Base-by-base conservation (phyloP, 1,284 basidiomycete genomes). In the Ustilago trichophora region DNA sequence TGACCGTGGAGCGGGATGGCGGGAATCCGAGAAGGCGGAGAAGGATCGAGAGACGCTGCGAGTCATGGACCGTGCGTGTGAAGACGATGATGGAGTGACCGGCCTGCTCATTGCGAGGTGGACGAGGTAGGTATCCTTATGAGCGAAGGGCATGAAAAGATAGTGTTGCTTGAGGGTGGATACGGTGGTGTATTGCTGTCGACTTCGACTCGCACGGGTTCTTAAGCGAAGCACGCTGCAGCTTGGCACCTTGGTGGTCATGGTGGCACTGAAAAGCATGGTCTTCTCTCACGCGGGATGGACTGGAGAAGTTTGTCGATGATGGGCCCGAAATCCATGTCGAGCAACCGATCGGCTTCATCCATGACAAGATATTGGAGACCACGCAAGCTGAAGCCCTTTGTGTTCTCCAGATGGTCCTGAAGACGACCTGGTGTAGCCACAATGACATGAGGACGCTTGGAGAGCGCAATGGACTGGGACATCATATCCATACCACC, bases 181-280 rank as follows among this genome's bases (percentile, higher is more conserved):
- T 41, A 98, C 96, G 8, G 96, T 98, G 74, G 94, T 92, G 83
- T 98, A 98, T 91, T 98, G 75, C 91, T 88, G 37, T 76, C 32
- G 89, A 92, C 93, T 83, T 98, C 93, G 7, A 98, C 89, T 67
- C 92, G 87, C n/a, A 97, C 88, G 7, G 96, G 80, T 96, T 96
- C 48, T 88, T 88, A 76, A 98, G 85, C 85, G 91, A 93, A n/a
- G 96, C 95, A 51, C 96, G 85, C 82, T 98, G 95, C 8, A 99
- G 85, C 83, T 98, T 98, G 21, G 92, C 10, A 99, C 93, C 83
- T 98, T 98, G 19, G 93, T 96, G 3, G 95, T 97, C 94, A 99
- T 98, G n/a, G 96, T 99, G 1, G 96, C 96, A 13, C 93, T 96
- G 85, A 96, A 99, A 2, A 99, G 87, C 82, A 94, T 98, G 0